A percentile compares a stretch with the other conserved stretches of the same genome.
These are phyloP conservation scores for Actinomortierella wolfii DNA, from an alignment of 371 early-diverging fungal species.

Conservation along the genomic window DNA sequence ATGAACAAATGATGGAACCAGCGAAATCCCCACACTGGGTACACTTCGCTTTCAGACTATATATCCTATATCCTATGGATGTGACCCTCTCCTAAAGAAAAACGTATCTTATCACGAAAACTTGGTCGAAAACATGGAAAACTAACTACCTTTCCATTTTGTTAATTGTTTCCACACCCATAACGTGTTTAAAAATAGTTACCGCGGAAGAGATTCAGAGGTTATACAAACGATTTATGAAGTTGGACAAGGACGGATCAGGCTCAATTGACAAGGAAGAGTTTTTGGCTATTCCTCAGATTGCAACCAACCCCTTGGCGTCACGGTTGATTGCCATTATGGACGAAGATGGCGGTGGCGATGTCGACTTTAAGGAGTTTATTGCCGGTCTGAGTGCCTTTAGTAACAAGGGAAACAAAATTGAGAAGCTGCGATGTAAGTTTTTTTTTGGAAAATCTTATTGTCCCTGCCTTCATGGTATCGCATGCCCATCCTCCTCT, in stretches of 20 bases:
- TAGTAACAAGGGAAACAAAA: constrained; percentile 89
- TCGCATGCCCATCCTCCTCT: constrained; percentile 1
- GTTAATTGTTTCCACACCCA: too few species aligned
- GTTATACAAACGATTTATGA: constrained; percentile 96
- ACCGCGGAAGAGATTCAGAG: constrained; percentile 94
- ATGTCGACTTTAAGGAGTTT: constrained; percentile 98
- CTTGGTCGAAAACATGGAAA: too few species aligned
- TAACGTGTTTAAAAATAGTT: constrained; percentile 54
- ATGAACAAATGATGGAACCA: too few species aligned
- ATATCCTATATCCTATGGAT: too few species aligned
- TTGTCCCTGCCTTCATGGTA: not conserved
- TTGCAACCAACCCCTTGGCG: constrained; percentile 96
- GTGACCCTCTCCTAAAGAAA: too few species aligned
- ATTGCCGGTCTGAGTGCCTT: constrained; percentile 92
- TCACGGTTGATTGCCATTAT: constrained; percentile 94
- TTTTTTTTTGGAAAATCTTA: not conserved
- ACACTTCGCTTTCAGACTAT: too few species aligned
- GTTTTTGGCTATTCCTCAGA: constrained; percentile 92
- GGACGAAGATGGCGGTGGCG: constrained; percentile 96
- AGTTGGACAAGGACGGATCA: constrained; percentile 94
- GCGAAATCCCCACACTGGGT: not conserved
- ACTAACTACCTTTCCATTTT: too few species aligned
- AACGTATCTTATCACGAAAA: too few species aligned
- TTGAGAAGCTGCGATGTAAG: constrained; percentile 91
- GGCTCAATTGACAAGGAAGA: constrained; percentile 96